A percentile compares a stretch with the other conserved stretches of the same genome.
These are phyloP conservation scores for Geranomyces variabilis DNA, from an alignment of 192 early-diverging fungal species.

Conservation along the genomic window DNA sequence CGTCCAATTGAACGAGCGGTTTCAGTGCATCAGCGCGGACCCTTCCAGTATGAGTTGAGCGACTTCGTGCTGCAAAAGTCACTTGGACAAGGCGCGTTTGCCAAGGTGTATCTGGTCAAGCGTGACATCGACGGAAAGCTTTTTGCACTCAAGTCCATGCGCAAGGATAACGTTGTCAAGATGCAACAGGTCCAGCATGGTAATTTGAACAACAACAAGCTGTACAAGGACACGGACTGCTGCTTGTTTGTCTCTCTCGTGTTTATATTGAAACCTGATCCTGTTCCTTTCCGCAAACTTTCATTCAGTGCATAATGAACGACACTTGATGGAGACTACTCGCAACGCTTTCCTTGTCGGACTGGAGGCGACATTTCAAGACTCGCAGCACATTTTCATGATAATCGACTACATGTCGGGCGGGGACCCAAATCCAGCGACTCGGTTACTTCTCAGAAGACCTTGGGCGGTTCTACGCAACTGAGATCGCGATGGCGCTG, in stretches of 20 bases:
- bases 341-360: constrained; percentile 47
- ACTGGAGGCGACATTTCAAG: too few species aligned
- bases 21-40: constrained; percentile 35
- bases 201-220: too few species aligned
- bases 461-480: constrained; percentile 15
- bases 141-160: constrained; percentile 90
- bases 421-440: constrained; percentile 53
- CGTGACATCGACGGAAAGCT: constrained; percentile 68
- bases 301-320: too few species aligned
- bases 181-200: constrained; percentile 87
- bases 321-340: constrained; percentile 67
- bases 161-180: constrained; percentile 83
- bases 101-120: constrained; percentile 84
- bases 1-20: constrained; percentile 24
- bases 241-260: background rate
- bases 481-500: too few species aligned
- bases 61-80: constrained; percentile 81
- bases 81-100: constrained; percentile 89
- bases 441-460: constrained; percentile 19
- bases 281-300: too few species aligned
- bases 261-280: constrained; percentile 76
- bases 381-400: constrained; percentile 49
- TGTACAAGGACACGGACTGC: too few species aligned
- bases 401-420: too few species aligned
- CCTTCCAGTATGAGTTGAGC: constrained; percentile 51